phyloP scores from a whole-genome alignment of 352 stramenopile species.

The Pythium guiyangense region DNA sequence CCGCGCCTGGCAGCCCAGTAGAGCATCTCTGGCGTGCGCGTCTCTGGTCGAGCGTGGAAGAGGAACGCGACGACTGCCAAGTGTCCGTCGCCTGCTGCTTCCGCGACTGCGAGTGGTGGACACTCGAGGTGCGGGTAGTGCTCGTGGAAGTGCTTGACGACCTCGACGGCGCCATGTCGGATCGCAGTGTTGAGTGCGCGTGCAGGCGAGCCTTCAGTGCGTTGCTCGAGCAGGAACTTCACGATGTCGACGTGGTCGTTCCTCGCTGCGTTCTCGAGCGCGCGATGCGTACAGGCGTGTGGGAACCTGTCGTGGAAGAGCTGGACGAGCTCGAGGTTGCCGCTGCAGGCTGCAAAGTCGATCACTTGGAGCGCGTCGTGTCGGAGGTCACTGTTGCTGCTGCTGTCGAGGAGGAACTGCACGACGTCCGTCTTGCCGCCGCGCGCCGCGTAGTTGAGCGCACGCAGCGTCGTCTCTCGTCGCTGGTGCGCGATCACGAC shows the following conservation, averaged over 20 bases:
- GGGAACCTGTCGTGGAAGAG: neutral
- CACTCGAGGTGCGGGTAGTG: too few relatives aligned
- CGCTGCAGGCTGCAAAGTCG: neutral
- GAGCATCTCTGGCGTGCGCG: too few relatives aligned
- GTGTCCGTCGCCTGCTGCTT: too few relatives aligned
- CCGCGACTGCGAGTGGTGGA: too few relatives aligned
- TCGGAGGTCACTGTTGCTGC: neutral
- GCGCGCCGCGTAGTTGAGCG: neutral
- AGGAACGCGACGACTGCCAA: too few relatives aligned
- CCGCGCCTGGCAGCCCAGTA: neutral
- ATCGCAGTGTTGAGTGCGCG: neutral
- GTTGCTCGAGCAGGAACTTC: neutral
- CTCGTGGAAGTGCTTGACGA: neutral
- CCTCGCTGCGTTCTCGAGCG: neutral
- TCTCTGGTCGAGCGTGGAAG: too few relatives aligned
- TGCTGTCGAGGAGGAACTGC: neutral
- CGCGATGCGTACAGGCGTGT: neutral
- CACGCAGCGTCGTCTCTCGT: neutral
- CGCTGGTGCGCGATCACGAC: neutral
- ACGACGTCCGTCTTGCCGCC: neutral
- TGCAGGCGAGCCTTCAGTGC: neutral
- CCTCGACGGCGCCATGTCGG: neutral
- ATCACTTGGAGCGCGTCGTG: neutral
- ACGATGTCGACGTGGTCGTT: neutral
- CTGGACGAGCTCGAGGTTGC: too few relatives aligned